Evolutionary conservation across 371 early-diverging fungal species (phyloP).

Genomic region (Syncephalastrum racemosum): DNA sequence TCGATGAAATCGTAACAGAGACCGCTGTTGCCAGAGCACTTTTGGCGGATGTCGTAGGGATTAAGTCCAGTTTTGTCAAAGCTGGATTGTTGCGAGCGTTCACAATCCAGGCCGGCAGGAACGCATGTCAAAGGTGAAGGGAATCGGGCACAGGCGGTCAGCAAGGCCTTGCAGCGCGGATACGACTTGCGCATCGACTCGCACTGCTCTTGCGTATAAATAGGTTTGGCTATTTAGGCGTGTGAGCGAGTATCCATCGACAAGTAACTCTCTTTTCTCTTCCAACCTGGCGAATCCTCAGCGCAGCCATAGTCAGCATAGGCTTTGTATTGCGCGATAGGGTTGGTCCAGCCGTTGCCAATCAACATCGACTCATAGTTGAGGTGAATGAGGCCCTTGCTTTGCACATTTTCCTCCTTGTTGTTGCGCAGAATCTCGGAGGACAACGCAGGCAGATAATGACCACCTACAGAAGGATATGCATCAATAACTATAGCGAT

Average conservation of each 20-base stretch:
- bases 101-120: constrained; percentile 81
- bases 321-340: constrained; percentile 80
- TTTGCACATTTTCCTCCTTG: constrained; percentile 24
- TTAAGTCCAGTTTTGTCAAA: constrained; percentile 20
- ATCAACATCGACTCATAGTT: constrained; percentile 66
- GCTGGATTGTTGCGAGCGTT: constrained; percentile 11
- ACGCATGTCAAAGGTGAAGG: constrained; percentile 72
- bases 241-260: not conserved
- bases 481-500: no score
- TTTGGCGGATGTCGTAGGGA: constrained; percentile 71
- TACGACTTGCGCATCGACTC: constrained; percentile 68
- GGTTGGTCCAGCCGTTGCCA: constrained; percentile 90
- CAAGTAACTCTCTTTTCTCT: constrained; percentile 4
- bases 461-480: constrained; percentile 54
- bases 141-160: constrained; percentile 76
- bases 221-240: constrained; percentile 25
- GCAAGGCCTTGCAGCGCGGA: constrained; percentile 69
- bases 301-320: constrained; percentile 84
- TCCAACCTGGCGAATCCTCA: constrained; percentile 22
- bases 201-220: constrained; percentile 56
- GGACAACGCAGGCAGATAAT: constrained; percentile 75
- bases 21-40: constrained; percentile 56
- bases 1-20: constrained; percentile 81
- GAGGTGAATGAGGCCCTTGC: constrained; percentile 16
- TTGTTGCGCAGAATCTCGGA: constrained; percentile 62